Percentiles rank a stretch among this genome's conserved stretches.
Evolutionary conservation across 106 monocot genomes (phyloP).

Genomic region (Triglochin maritima): DNA sequence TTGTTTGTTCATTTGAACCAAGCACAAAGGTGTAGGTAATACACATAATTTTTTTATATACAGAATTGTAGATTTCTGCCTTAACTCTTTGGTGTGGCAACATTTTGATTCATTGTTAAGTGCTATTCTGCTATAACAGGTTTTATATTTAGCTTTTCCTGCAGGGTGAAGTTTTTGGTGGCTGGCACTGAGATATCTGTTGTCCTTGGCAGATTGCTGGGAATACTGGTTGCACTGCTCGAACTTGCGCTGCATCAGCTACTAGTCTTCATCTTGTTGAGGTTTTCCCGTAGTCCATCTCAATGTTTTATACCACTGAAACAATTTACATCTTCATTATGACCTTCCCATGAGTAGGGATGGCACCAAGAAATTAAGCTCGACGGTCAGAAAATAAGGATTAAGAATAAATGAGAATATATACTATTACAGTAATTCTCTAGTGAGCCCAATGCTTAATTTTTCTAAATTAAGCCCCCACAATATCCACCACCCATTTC

Average conservation of each 20-base stretch:
- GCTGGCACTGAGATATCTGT: constrained; percentile 31
- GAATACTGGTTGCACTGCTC: constrained; percentile 89
- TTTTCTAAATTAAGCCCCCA: too few relatives aligned
- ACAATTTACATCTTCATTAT: neutral
- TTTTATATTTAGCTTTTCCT: neutral
- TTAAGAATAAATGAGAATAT: too few relatives aligned
- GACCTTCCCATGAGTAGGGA: neutral
- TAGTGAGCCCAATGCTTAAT: too few relatives aligned
- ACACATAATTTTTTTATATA: neutral
- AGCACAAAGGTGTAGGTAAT: neutral
- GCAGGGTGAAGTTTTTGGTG: constrained; percentile 17
- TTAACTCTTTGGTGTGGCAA: neutral
- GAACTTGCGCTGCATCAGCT: constrained; percentile 96
- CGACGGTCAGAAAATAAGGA: too few relatives aligned
- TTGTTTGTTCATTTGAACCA: neutral
- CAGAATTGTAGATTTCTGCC: neutral
- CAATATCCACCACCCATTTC: too few relatives aligned
- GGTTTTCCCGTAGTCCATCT: constrained; percentile 22
- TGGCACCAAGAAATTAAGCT: too few relatives aligned
- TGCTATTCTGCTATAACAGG: neutral
- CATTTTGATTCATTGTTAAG: neutral
- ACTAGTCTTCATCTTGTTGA: constrained; percentile 92
- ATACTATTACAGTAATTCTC: too few relatives aligned
- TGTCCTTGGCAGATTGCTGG: constrained; percentile 84
- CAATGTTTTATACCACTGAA: neutral